Base-by-base conservation (phyloP, 2,329 filamentous ascomycete genomes). In the Exophiala aquamarina region DNA sequence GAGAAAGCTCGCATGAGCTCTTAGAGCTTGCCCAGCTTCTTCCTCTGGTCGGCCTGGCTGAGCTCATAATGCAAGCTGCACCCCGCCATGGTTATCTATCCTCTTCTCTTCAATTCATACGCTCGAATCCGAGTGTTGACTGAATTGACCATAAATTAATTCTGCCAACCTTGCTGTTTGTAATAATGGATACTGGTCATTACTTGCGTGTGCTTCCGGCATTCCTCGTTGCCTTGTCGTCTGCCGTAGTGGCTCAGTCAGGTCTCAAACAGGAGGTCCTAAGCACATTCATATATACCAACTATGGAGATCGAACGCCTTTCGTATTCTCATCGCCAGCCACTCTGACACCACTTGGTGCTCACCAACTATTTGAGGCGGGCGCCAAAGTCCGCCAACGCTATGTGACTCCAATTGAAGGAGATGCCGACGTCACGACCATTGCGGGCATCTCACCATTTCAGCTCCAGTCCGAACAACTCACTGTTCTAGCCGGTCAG, bases 221-320 rank as follows among this genome's bases (percentile, higher is more conserved):
- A 17, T 44, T 14, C 29, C 38, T 52, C 19, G 33, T 54, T 38
- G 39, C 43, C 19, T 34, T 55, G 15, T 17, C 49, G 31, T 29
- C 43, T 26, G 33, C 40, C 20, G 45, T 36, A 11, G 45, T 55
- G 15, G 36, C 53, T 18, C 51, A 59, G 17, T 56, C 23, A 26
- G 53, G 48, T 15, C 61, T 64, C 10, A 58, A 67, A 46, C 60
- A 67, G 41, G 66, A 64, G 37, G 59, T 73, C 14, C 71, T 71
- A 67, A 72, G 70, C 32, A 70, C 75, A 17, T 77, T 82, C 39
- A 70, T 77, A 45, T 80, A 77, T 57, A 73, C 75, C 28, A 66
- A 74, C 17, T 70, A 76, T 40, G 80, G 80, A 49, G 79, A 82
- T 49, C 73, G 71, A 41, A 79, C 75, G 4, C 79, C 79, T 2